Evolutionary conservation across 768 basidiomycete species (phyloP).

Genomic region (Floccularia luteovirens): DNA sequence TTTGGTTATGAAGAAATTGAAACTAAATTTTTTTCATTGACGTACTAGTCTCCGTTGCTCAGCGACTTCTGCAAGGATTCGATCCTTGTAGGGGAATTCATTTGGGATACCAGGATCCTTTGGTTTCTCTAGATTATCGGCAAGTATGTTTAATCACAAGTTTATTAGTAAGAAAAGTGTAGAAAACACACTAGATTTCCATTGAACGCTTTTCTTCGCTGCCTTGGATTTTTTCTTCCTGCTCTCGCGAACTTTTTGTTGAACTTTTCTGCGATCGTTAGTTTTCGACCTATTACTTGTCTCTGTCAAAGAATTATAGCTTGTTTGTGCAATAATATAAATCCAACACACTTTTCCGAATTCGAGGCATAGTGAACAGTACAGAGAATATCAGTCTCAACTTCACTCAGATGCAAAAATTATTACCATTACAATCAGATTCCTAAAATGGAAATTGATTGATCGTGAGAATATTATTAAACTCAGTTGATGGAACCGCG

Average conservation of each 20-base stretch:
- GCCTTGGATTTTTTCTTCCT: constrained; percentile 69
- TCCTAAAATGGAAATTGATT: too few relatives aligned
- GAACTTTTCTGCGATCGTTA: constrained; percentile 63
- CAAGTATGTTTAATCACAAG: background rate
- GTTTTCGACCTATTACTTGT: constrained; percentile 78
- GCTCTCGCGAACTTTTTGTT: constrained; percentile 70
- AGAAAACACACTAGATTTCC: constrained; percentile 74
- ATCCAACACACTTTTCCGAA: constrained; percentile 52
- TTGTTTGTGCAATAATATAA: background rate
- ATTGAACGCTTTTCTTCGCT: constrained; percentile 72
- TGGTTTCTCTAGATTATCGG: constrained; percentile 50
- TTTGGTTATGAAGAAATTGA: background rate
- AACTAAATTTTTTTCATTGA: constrained; percentile 4
- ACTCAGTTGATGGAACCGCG: too few relatives aligned
- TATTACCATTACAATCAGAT: too few relatives aligned
- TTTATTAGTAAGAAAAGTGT: constrained; percentile 2
- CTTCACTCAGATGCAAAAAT: background rate
- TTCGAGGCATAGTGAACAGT: constrained; percentile 44
- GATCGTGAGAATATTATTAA: too few relatives aligned
- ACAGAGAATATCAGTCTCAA: background rate
- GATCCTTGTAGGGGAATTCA: constrained; percentile 90
- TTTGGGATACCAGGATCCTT: constrained; percentile 95
- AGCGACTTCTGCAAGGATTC: constrained; percentile 85
- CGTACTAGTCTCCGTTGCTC: constrained; percentile 71
- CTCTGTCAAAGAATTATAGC: constrained; percentile 35